These are phyloP conservation scores for Clavispora vitiphila DNA, from an alignment of 805 yeast genomes.

Conservation along the genomic window DNA sequence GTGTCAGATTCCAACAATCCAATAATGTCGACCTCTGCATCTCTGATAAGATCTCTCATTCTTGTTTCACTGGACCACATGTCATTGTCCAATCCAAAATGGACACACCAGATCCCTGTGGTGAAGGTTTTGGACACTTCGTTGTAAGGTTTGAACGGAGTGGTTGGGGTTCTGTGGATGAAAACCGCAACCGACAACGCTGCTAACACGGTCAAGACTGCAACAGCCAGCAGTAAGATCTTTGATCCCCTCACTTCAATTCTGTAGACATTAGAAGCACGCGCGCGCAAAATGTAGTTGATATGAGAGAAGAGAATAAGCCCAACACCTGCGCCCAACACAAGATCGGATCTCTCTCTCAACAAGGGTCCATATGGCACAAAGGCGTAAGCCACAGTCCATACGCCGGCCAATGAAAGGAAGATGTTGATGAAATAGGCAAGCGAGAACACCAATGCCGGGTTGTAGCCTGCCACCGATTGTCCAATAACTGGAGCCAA, in stretches of 20 bases:
- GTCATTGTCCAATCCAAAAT: constrained; percentile 94
- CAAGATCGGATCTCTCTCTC: constrained; percentile 82
- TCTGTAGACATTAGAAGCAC: constrained; percentile 18
- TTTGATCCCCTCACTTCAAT: constrained; percentile 16
- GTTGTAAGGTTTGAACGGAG: constrained; percentile 53
- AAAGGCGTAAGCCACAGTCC: constrained; percentile 98
- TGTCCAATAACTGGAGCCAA: constrained; percentile 58
- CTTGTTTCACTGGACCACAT: constrained; percentile 96
- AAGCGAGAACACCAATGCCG: constrained; percentile 49
- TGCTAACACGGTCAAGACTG: constrained; percentile 41
- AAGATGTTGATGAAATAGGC: constrained; percentile 48
- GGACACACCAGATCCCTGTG: constrained; percentile 98
- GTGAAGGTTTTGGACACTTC: constrained; percentile 64
- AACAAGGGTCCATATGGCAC: constrained; percentile 90
- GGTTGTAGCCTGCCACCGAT: constrained; percentile 49
- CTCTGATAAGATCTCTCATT: constrained; percentile 77
- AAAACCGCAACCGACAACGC: constrained; percentile 52
- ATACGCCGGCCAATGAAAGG: constrained; percentile 75
- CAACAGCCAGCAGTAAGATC: constrained; percentile 19
- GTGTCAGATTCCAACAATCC: constrained; percentile 93
- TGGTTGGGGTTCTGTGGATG: constrained; percentile 55
- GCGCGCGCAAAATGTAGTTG: constrained; percentile 27
- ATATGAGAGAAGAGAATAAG: constrained; percentile 51
- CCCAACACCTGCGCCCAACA: constrained; percentile 53
- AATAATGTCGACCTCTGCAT: constrained; percentile 84